Base-by-base conservation (phyloP, 176 grass and related monocot genomes). In the Bothriochloa decipiens region DNA sequence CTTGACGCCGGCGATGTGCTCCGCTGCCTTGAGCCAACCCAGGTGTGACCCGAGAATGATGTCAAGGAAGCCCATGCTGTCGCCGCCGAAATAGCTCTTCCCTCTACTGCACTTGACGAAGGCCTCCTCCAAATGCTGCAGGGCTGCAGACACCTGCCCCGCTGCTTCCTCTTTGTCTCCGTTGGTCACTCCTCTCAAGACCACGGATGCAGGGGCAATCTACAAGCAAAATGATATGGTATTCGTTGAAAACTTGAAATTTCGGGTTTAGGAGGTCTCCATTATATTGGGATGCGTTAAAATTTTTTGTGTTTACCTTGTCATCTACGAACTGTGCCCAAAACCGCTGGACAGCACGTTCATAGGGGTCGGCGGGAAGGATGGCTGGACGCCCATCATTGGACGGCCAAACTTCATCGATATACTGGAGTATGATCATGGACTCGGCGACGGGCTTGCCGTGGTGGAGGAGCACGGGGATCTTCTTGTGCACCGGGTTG, bases 351-450 rank as follows among this genome's bases (percentile, higher is more conserved):
- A 57, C 17, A 49, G 70, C 27, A 40, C 79, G 81, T 18, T 52
- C 49, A 14, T 86, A 63, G 7, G 83, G 83, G 68, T 88, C 83
- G 12, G 69, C 33, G 13, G 92, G 80, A 22, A 94, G 80, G 64
- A 94, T 80, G 32, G 69, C 35, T 11, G 68, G 15, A 2, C 42
- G 37, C 8, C 46, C 41, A 39, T 65, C 0, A 22, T 20, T 4
- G 42, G 77, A 22, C 12, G 42, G 15, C 87, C 87, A 94, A 16
- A 83, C 77, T 58, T 94, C 78, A 2, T 94, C 92, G 15, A 94
- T 74, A 77, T 94, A 94, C 81, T 94, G 70, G 8, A 94, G n/a
- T 17, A 94, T 94, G 49, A 87, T 6, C 0, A 76, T 47, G 14
- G 90, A 94, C 67, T 92, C 87, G 4, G n/a, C 22, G 53, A 94